Base-by-base conservation (phyloP, 768 basidiomycete genomes). In the Xerocomellus intermedius region DNA sequence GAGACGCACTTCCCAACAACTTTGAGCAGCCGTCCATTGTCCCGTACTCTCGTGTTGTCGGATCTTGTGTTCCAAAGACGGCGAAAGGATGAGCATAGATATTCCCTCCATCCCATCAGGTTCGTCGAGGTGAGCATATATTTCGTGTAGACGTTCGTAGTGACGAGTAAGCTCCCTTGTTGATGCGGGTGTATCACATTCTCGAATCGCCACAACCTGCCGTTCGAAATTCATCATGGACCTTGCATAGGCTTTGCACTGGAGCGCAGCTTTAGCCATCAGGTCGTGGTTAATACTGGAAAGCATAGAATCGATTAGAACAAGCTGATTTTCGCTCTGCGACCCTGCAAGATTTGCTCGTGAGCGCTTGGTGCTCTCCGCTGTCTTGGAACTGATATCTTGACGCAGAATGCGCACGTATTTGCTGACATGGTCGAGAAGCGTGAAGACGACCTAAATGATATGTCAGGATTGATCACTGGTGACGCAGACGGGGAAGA, bases 21-120 rank as follows among this genome's bases (percentile, higher is more conserved):
- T 98, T 71, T 98, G 97, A 8, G 97, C 96, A 9, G 94, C 89
- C 2, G 97, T 98, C 97, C 97, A 99, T 41, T 86, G 81, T 0
- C 97, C 97, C 3, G 91, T 96, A 60, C 89, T 95, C 70, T 99
- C 97, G 64, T 99, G 97, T 65, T 98, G 91, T 41, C 97, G 86
- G 56, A 99, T 98, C 70, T 97, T 94, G 70, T 97, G 93, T 60
- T 98, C 92, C 44, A 98, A 71, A 4, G 91, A 91, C 0, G 97
- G 97, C 0, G 89, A 84, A 13, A 98, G 73, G 52, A 98, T 89
- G 62, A 89, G 74, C 7, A 89, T 85, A 0, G 97, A 97, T 32
- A 98, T 81, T 1, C 97, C 97, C 73, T 98, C 95, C 97, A 99
- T 99, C 16, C 97, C 97, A 72, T 99, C 97, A 0, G 97, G 97